Base-by-base conservation (phyloP, 768 basidiomycete genomes). In the Hericium coralloides region DNA sequence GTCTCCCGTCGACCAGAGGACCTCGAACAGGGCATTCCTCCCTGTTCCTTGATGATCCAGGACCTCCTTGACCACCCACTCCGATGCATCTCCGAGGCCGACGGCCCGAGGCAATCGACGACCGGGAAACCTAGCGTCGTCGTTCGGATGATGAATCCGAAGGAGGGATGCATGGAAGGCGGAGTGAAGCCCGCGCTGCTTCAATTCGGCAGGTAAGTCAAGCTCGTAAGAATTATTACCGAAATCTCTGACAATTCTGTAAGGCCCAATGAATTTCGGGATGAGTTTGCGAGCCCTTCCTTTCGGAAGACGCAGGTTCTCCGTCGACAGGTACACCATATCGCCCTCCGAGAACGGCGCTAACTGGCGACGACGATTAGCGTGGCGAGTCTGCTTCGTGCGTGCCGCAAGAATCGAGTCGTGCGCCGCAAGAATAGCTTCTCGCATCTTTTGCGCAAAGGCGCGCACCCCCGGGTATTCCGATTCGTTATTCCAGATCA, bases 211-310 rank as follows among this genome's bases (percentile, higher is more conserved):
- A 17, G 48, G 22, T 23, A 49, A 23, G 23, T 49, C 48, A 23
- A 49, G 48, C 23, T 14, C 3, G 6, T 49, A 49, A 4, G 3
- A n/a, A 4, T 15, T n/a, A 22, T 49, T 49, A 23, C 48, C 23
- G 23, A n/a, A 23, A 23, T 49, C 61, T n/a, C 60, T 38, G 0
- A 64, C 1, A 0, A 76, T 66, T 3, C 60, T 52, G 55, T 67
- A 77, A 0, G 74, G 77, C 6, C 77, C 73, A 17, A 77, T 64
- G 55, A 59, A 76, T 38, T 70, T 70, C 0, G 72, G 76, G 0
- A 66, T 22, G 0, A 78, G 60, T 50, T 76, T 77, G 6, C 59
- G 18, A 0, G 73, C 72, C 6, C 67, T 38, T 9, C 66, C 69
- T 38, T 69, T 71, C 2, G 69, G 74, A 9, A 74, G 31, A 1